A percentile compares a stretch with the other conserved stretches of the same genome.
phyloP scores from a whole-genome alignment of 768 basidiomycete species.

The Dendrothele bispora region DNA sequence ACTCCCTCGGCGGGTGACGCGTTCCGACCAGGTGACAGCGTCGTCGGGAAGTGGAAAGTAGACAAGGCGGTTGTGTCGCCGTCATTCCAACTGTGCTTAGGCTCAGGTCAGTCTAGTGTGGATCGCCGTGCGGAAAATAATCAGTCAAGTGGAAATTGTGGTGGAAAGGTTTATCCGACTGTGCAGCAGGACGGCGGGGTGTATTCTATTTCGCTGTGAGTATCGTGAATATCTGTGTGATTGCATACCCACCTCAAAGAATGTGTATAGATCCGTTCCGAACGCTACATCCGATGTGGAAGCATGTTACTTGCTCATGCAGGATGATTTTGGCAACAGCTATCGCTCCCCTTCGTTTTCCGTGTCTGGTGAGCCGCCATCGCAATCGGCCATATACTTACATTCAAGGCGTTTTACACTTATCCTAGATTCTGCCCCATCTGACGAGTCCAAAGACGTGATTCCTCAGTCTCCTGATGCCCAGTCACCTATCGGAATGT shows the following conservation, averaged over 20 bases:
- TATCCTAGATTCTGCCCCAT: background rate
- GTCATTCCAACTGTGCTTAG: constrained; percentile 3
- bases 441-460: too few species aligned
- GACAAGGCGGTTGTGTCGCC: constrained; percentile 6
- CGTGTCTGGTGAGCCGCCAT: constrained; percentile 21
- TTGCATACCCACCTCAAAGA: background rate
- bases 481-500: constrained; percentile 1
- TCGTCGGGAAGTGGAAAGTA: constrained; percentile 4
- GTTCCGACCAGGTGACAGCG: constrained; percentile 2
- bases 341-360: constrained; percentile 25
- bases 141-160: background rate
- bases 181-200: constrained; percentile 3
- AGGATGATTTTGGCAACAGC: constrained; percentile 23
- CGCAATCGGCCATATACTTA: background rate
- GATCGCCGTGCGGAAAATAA: background rate
- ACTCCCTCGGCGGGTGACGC: constrained; percentile 6
- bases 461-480: background rate
- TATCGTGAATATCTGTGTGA: too few species aligned
- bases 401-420: background rate
- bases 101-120: constrained; percentile 1
- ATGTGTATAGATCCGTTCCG: constrained; percentile 18
- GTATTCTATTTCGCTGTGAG: constrained; percentile 5
- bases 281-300: constrained; percentile 13
- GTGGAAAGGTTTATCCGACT: constrained; percentile 7
- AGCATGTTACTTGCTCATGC: constrained; percentile 18